A percentile compares a stretch with the other conserved stretches of the same genome.
These are phyloP conservation scores for Spathaspora sp. DNA, from an alignment of 805 yeast genomes.

Conservation along the genomic window DNA sequence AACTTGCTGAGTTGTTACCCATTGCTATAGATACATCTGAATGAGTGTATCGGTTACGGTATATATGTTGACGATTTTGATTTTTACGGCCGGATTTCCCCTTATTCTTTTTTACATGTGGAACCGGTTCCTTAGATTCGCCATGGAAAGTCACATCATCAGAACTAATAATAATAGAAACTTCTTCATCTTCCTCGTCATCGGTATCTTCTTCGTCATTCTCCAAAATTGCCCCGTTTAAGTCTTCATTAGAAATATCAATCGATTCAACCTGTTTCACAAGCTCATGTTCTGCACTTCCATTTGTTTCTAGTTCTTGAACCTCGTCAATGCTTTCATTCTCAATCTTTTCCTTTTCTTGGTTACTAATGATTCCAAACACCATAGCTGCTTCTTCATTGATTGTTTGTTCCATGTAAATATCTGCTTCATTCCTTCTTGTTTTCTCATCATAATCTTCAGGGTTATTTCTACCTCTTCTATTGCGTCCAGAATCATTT, in stretches of 20 bases:
- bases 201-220: slow-evolving; percentile 26
- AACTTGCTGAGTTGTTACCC: slow-evolving; percentile 13
- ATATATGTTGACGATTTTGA: slow-evolving; percentile 7
- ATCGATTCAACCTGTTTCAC: background rate
- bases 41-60: slow-evolving; percentile 12
- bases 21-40: slow-evolving; percentile 20
- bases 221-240: slow-evolving; percentile 2
- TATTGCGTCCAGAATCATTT: slow-evolving; percentile 6
- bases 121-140: slow-evolving; percentile 7
- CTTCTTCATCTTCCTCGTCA: slow-evolving; percentile 34
- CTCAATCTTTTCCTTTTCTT: slow-evolving; percentile 7
- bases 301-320: slow-evolving; percentile 1
- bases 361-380: slow-evolving; percentile 38
- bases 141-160: slow-evolving; percentile 19
- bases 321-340: slow-evolving; percentile 1
- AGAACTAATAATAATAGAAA: slow-evolving; percentile 35
- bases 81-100: background rate
- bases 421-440: slow-evolving; percentile 6
- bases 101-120: background rate
- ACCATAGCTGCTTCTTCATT: slow-evolving; percentile 42
- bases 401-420: slow-evolving; percentile 16
- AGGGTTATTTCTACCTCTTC: slow-evolving; percentile 4
- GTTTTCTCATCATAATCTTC: slow-evolving; percentile 10
- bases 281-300: background rate
- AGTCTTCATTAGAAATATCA: background rate